These are phyloP conservation scores for Talaromyces verruculosus DNA, from an alignment of 2,329 filamentous ascomycete genomes.

Conservation along the genomic window DNA sequence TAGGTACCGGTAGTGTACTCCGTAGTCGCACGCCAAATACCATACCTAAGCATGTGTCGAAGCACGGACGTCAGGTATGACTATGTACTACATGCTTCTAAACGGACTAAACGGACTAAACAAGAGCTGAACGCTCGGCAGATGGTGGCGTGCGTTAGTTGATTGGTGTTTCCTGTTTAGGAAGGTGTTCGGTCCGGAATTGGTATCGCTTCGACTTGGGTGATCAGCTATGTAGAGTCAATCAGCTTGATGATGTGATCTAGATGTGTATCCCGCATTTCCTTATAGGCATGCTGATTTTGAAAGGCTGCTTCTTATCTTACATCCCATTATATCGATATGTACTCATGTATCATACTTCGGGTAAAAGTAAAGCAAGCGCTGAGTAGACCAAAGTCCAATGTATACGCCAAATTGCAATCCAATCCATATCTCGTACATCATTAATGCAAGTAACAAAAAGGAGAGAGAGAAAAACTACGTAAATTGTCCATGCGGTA, in stretches of 20 bases:
- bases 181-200: not conserved
- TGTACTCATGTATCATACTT: not conserved
- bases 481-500: slow-evolving; percentile 13
- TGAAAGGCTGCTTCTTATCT: not conserved
- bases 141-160: not conserved
- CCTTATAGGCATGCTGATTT: not conserved
- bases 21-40: not conserved
- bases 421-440: not conserved
- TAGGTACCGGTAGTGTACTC: not conserved
- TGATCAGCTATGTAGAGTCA: not conserved
- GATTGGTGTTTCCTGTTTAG: not conserved
- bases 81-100: not conserved
- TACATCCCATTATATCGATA: not conserved
- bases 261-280: not conserved
- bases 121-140: not conserved
- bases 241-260: not conserved
- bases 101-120: not conserved
- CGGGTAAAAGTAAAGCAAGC: not conserved
- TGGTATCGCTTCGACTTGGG: not conserved
- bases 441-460: not conserved
- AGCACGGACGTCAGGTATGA: slow-evolving; percentile 1
- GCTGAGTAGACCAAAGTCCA: not conserved
- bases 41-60: not conserved
- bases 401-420: slow-evolving; percentile 1
- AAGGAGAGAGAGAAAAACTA: not conserved